Evolutionary conservation across 2,329 filamentous ascomycete species (phyloP).

Genomic region (Colletotrichum lentis): DNA sequence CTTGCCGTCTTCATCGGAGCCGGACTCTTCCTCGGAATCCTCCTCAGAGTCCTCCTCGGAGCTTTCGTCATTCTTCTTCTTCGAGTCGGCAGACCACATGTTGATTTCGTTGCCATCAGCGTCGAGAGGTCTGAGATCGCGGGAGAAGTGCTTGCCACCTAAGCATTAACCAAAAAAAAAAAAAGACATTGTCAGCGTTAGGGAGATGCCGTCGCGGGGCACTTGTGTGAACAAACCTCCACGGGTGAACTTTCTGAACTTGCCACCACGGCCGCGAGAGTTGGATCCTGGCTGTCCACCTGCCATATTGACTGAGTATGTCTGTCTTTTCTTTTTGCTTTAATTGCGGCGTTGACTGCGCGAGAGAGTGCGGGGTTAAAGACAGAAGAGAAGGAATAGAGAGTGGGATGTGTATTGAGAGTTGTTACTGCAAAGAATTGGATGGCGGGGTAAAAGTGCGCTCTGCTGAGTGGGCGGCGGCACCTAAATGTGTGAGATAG

Average conservation of each 20-base stretch:
- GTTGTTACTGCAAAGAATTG: conserved; percentile 13
- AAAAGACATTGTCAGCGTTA: conserved; percentile 31
- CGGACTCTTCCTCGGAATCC: conserved; percentile 57
- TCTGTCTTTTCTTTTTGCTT: conserved; percentile 37
- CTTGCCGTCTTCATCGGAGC: conserved; percentile 59
- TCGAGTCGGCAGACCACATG: conserved; percentile 78
- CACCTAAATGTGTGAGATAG: conserved; percentile 18
- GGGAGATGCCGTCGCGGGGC: conserved; percentile 9
- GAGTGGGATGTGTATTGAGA: conserved; percentile 33
- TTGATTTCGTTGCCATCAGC: conserved; percentile 86
- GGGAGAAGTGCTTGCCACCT: conserved; percentile 97
- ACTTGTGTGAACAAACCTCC: conserved; percentile 70
- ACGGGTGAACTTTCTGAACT: conserved; percentile 92
- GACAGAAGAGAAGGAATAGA: background rate
- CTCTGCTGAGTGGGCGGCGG: conserved; percentile 21
- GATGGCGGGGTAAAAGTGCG: conserved; percentile 34
- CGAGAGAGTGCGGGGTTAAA: conserved; percentile 38
- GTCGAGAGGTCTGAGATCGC: conserved; percentile 86
- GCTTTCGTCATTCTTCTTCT: conserved; percentile 58
- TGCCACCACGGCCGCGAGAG: conserved; percentile 84
- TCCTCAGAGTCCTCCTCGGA: conserved; percentile 63
- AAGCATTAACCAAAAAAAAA: background rate
- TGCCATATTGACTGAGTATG: conserved; percentile 53
- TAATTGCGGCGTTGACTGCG: conserved; percentile 18
- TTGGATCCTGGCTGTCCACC: conserved; percentile 55